These are phyloP conservation scores for Dictyostelium discoideum DNA, from an alignment of 78 protist species.

Conservation along the genomic window DNA sequence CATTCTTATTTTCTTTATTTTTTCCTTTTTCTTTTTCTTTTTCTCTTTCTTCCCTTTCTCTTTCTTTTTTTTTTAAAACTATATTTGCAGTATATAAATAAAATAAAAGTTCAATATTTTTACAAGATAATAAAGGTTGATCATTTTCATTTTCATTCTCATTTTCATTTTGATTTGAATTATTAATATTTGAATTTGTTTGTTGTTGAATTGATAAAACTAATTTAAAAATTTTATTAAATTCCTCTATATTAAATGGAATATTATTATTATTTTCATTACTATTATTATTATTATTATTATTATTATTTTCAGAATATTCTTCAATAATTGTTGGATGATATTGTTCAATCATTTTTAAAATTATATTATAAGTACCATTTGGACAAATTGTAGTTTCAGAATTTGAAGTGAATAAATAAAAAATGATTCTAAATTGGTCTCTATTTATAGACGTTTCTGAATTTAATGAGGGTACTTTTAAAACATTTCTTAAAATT, in stretches of 20 bases:
- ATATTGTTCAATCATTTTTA: conserved; percentile 50
- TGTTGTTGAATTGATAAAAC: not conserved
- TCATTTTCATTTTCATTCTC: not conserved
- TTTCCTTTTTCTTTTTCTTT: not conserved
- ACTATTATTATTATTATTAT: too few relatives aligned
- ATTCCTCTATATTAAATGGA: conserved; percentile 6
- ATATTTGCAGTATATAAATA: conserved; percentile 25
- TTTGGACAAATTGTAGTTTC: conserved; percentile 27
- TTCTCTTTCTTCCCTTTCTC: not conserved
- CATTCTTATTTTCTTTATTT: not conserved
- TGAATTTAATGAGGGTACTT: not conserved
- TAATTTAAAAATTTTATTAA: not conserved
- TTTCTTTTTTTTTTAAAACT: not conserved
- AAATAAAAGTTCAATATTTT: conserved; percentile 33
- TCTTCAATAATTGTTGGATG: conserved; percentile 15
- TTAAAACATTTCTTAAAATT: conserved; percentile 31
- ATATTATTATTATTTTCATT: not conserved
- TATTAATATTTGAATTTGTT: not conserved
- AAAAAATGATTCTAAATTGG: conserved; percentile 34
- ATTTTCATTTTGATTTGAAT: not conserved
- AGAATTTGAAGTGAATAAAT: conserved; percentile 37
- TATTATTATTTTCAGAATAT: not conserved
- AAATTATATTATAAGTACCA: conserved; percentile 3
- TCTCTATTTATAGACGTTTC: not conserved
- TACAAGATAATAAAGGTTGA: conserved; percentile 16